Conservation (phyloP, 2,329 filamentous ascomycete genomes). For the Corniculantispora saksenae region DNA sequence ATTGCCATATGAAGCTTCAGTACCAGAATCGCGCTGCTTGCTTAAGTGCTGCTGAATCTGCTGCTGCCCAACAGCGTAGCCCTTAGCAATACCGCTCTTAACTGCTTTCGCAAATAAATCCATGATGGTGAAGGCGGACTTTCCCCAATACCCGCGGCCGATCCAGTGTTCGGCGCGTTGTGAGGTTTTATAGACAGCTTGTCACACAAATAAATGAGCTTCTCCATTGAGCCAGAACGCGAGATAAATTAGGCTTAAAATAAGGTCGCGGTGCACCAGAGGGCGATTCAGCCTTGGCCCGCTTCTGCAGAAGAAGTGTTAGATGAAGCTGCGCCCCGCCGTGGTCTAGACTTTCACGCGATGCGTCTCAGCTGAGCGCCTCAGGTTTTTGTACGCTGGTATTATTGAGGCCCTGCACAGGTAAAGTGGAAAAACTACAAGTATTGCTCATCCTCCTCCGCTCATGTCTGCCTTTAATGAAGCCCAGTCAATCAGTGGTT, state of each 20-base stretch:
- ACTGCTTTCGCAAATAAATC: slow-evolving; percentile 21
- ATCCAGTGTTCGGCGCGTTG: neutral
- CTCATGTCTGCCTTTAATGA: too few relatives aligned
- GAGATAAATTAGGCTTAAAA: slow-evolving; percentile 10
- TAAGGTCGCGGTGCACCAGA: neutral
- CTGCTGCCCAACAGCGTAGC: slow-evolving; percentile 23
- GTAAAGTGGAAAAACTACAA: too few relatives aligned
- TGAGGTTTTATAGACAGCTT: neutral
- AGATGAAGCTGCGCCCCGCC: neutral
- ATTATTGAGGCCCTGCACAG: neutral
- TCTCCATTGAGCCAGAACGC: neutral
- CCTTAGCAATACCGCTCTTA: slow-evolving; percentile 23
- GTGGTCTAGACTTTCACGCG: slow-evolving; percentile 9
- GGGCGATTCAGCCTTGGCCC: slow-evolving; percentile 12
- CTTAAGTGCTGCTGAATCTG: slow-evolving; percentile 22
- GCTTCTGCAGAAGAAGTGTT: slow-evolving; percentile 1
- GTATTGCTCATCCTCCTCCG: too few relatives aligned
- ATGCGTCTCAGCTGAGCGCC: slow-evolving; percentile 12
- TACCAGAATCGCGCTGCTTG: slow-evolving; percentile 16
- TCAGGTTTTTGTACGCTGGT: neutral
- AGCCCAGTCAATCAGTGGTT: too few relatives aligned
- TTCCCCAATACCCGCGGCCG: neutral
- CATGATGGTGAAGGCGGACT: slow-evolving; percentile 8
- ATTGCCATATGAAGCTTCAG: neutral
- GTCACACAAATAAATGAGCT: neutral